Evolutionary conservation across 2,329 filamentous ascomycete genomes (phyloP).

Genomic region (Diaporthe citrichinensis): DNA sequence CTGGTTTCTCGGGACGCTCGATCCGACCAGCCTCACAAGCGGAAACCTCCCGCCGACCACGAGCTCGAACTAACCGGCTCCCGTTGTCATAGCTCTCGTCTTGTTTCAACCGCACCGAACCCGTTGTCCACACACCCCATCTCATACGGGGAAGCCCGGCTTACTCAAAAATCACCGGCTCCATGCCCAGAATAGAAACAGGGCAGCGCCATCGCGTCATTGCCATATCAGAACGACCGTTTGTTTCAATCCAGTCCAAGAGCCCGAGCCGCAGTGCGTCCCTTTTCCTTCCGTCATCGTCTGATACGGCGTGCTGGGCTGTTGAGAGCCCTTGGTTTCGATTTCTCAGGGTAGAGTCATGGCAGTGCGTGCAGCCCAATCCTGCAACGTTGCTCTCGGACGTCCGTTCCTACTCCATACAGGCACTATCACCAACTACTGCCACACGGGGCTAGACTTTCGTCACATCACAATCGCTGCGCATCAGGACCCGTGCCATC

Average conservation of each 20-base stretch:
- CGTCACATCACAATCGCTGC: constrained; percentile 7
- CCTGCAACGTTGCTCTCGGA: constrained; percentile 34
- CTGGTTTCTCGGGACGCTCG: constrained; percentile 20
- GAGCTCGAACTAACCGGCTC: constrained; percentile 18
- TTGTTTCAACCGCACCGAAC: constrained; percentile 8
- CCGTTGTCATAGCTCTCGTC: constrained; percentile 17
- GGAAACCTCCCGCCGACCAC: constrained; percentile 22
- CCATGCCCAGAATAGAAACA: constrained; percentile 25
- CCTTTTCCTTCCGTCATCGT: constrained; percentile 15
- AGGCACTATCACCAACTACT: constrained; percentile 2
- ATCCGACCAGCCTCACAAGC: constrained; percentile 2
- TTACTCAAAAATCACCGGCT: constrained; percentile 3
- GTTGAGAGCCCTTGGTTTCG: neutral
- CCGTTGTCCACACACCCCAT: constrained; percentile 2
- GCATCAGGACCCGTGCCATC: neutral
- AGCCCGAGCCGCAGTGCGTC: constrained; percentile 17
- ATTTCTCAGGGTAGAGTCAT: neutral
- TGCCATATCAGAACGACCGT: constrained; percentile 7
- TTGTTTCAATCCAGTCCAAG: constrained; percentile 30
- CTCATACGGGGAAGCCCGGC: constrained; percentile 12
- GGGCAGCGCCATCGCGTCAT: constrained; percentile 22
- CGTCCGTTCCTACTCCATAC: constrained; percentile 28
- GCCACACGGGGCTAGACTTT: constrained; percentile 2
- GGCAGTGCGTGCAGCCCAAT: constrained; percentile 12
- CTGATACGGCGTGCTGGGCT: constrained; percentile 9